These are phyloP conservation scores for Aphanomyces euteiches DNA, from an alignment of 352 stramenopile species.

Conservation along the genomic window DNA sequence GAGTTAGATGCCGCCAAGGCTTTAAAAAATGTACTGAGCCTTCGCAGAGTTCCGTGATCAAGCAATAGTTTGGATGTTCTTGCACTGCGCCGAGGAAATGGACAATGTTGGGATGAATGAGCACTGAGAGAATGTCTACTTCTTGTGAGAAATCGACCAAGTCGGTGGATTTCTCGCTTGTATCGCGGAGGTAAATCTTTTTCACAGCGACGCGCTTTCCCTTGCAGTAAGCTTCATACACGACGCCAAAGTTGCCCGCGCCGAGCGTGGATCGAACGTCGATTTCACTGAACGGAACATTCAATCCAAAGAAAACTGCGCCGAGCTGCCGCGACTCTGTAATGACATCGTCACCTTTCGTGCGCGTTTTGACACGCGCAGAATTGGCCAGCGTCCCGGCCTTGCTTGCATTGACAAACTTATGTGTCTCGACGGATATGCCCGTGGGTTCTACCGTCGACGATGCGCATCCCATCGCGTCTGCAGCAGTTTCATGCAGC, in stretches of 20 bases:
- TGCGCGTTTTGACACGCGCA: constrained; percentile 42
- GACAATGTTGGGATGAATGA: constrained; percentile 75
- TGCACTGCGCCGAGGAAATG: constrained; percentile 72
- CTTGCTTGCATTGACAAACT: constrained; percentile 42
- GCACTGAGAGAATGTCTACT: constrained; percentile 74
- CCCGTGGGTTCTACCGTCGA: constrained; percentile 23
- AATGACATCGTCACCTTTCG: constrained; percentile 34
- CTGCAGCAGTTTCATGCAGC: not conserved
- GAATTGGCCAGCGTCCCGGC: constrained; percentile 73
- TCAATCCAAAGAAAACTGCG: constrained; percentile 63
- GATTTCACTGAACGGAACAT: constrained; percentile 63
- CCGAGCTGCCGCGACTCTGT: constrained; percentile 59
- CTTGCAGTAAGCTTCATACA: constrained; percentile 77
- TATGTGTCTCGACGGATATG: constrained; percentile 31
- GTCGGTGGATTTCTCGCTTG: constrained; percentile 46
- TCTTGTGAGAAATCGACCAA: constrained; percentile 75
- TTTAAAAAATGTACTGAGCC: constrained; percentile 38
- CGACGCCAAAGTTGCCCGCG: constrained; percentile 67
- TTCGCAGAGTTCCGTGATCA: constrained; percentile 68
- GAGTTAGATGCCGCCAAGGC: not conserved
- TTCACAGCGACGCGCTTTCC: constrained; percentile 71
- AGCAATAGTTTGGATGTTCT: constrained; percentile 64
- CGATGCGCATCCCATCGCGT: constrained; percentile 20
- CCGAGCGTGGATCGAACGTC: constrained; percentile 63
- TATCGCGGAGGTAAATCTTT: constrained; percentile 51